phyloP scores from a whole-genome alignment of 345 rosid genomes.

The Brassica nigra region DNA sequence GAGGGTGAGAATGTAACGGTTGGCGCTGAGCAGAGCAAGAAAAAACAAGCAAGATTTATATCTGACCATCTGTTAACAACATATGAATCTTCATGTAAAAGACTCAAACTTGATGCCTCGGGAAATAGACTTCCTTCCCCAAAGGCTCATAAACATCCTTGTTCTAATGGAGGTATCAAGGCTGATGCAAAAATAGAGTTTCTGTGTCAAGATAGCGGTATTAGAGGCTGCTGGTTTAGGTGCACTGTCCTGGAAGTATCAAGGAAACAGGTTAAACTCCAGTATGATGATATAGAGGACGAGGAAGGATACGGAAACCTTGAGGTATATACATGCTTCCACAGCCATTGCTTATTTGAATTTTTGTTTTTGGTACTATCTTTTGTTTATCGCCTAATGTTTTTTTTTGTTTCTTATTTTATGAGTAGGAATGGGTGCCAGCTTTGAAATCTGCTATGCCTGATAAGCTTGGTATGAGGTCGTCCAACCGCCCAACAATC shows the following conservation, averaged over 20 bases:
- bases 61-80: constrained; percentile 42
- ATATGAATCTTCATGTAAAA: constrained; percentile 49
- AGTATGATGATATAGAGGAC: constrained; percentile 82
- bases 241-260: constrained; percentile 73
- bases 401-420: not conserved
- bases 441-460: constrained; percentile 65
- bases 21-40: constrained; percentile 69
- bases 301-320: constrained; percentile 81
- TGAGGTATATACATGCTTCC: constrained; percentile 60
- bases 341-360: constrained; percentile 2
- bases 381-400: constrained; percentile 9
- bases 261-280: constrained; percentile 72
- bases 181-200: constrained; percentile 75
- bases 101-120: constrained; percentile 52
- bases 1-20: constrained; percentile 53
- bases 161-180: constrained; percentile 44
- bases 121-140: constrained; percentile 57
- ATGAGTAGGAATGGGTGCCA: constrained; percentile 98
- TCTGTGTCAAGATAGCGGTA: constrained; percentile 94
- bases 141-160: constrained; percentile 43
- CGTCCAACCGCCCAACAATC: constrained; percentile 64
- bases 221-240: constrained; percentile 98
- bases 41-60: constrained; percentile 43
- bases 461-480: constrained; percentile 87
- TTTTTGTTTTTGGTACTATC: not conserved